Evolutionary conservation across 2,329 filamentous ascomycete species (phyloP), one percentile per base, ranked within the genome.

Genomic region (Penicillium sp.): DNA sequence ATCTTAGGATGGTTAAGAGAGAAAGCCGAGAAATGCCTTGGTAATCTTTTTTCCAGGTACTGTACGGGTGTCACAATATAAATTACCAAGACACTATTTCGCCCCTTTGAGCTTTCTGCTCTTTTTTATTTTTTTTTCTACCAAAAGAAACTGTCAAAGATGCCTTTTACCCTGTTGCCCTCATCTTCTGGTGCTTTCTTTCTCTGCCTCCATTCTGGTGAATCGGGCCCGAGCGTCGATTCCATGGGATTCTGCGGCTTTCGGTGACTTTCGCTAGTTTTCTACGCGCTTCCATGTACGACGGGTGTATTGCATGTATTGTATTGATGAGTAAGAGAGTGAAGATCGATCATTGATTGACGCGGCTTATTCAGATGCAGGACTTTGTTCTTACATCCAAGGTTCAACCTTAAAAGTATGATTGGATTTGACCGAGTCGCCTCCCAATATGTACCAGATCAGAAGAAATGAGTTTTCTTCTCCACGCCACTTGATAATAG

Each of bases 221-320:
- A 34, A 27, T 39, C 42, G 58, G 63, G 64, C 55, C 61, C 61
- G 58, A 63, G 60, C 59, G 57, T 38, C 41, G 43, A 49, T 57
- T 62, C 52, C 29, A 50, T 44, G 41, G 43, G 50, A 51, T 68
- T 68, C 65, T 49, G 45, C 39, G 48, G 26, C 13, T 41, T 68
- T 68, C 65, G 59, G 63, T 51, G 44, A n/a, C n/a, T 37, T 66
- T 66, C 64, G 34, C 48, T 48, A 42, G 38, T 40, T 45, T 66
- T 63, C 61, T 49, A 42, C 38, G 46, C 22, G 43, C 32, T 54
- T 54, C 54, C 40, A 35, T 43, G 38, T 34, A 38, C 40, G 24
- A 32, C 28, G 28, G 16, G 7, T 4, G 11, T 29, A 47, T 46
- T 40, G 26, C 4, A 23, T n/a, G 7, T 27, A 18, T 14, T 28